Evolutionary conservation across 352 stramenopile species (phyloP), one percentile per base, ranked within the genome.

Genomic region (Albugo candida): DNA sequence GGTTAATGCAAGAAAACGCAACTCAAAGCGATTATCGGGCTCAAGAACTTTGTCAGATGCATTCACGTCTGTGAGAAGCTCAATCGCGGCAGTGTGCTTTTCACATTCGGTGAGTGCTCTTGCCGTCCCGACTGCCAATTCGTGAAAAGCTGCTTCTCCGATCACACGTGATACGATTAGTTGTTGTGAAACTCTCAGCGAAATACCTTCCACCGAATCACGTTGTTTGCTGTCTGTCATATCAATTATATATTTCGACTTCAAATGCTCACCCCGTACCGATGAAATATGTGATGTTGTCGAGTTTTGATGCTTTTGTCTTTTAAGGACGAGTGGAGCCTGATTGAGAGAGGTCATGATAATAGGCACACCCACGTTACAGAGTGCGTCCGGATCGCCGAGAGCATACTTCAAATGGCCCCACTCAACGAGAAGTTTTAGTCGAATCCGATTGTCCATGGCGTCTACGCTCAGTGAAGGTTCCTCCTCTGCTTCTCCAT

Each of bases 1-100:
- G 34, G 84, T 69, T n/a, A 91, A 62, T 10, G 77, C 77, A 16
- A 87, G 54, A 45, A 91, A 91, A 5, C 77, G 72, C 16, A 91
- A 43, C 51, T 91, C 74, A 41, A 87, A 91, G 21, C 77, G 70
- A 35, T 83, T 47, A 6, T 67, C 61, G 8, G 71, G 67, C 41
- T 83, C 61, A 13, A 65, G 63, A 17, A 91, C 81, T 53, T 91
- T 91, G 51, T 87, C 71, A 0, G 72, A 86, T 17, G 74, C 83
- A 55, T 91, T 91, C 44, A 91, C 74, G 38, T 91, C 77, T 1
- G 75, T 91, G 19, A 91, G 63, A 14, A 91, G 58, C 47, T 91
- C 77, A 36, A 91, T 86, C 12, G 77, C 77, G 11, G 74, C 75
- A 10, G 85, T 72, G 47, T 86, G 83, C 47, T 91, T 86, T 41